Evolutionary conservation across 805 yeast genomes (phyloP).

Genomic region (Torulaspora quercuum): DNA sequence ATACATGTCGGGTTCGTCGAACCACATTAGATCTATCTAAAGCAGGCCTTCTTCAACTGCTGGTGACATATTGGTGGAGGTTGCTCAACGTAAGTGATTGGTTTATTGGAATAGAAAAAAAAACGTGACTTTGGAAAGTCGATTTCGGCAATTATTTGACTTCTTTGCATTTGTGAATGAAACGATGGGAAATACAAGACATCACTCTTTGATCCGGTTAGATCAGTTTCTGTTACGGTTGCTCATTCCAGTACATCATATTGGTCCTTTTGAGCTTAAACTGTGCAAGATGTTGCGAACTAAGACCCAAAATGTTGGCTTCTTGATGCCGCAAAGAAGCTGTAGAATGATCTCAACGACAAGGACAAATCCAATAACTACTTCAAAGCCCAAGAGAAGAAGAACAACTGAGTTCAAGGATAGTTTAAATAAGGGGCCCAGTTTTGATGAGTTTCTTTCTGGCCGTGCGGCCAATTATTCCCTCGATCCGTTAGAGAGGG

Average conservation of each 20-base stretch:
- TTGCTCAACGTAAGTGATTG: no score
- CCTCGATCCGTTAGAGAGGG: constrained; percentile 74
- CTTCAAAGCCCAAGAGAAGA: constrained; percentile 38
- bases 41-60: no score
- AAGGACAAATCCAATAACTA: constrained; percentile 17
- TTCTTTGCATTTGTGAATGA: no score
- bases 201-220: no score
- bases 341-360: constrained; percentile 20
- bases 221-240: no score
- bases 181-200: no score
- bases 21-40: no score
- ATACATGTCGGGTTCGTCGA: no score
- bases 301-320: neutral
- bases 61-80: no score
- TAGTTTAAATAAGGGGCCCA: constrained; percentile 76
- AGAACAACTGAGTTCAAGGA: constrained; percentile 63
- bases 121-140: constrained; percentile 5
- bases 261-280: no score
- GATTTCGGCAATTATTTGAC: constrained; percentile 3
- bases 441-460: constrained; percentile 83
- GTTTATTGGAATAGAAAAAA: no score
- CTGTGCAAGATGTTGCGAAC: constrained; percentile 2
- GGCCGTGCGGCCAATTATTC: constrained; percentile 69
- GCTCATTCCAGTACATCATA: no score
- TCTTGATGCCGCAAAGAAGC: constrained; percentile 1